Evolutionary conservation across 2,329 filamentous ascomycete species (phyloP), one percentile per base, ranked within the genome.

Genomic region (Blastomyces gilchristii): DNA sequence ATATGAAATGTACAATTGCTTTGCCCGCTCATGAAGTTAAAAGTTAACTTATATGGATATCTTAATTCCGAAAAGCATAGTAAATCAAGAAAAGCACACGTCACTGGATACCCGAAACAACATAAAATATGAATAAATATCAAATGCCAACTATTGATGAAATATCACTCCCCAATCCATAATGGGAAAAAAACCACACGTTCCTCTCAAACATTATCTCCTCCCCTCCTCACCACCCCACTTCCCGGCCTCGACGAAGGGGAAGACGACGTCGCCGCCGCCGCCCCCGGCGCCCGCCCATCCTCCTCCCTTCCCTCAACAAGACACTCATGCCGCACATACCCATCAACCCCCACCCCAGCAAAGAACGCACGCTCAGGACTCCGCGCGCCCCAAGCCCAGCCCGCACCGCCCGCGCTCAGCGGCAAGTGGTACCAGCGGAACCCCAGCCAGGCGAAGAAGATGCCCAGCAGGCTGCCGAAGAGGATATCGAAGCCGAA

Each of bases 401-500:
- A 96, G 16, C 92, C 92, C 1, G 87, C 88, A 18, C 25, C 57
- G 7, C 91, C 91, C n/a, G 83, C 81, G 25, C 79, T 80, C 66
- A 96, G 85, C 0, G 91, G 90, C 11, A 94, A 78, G 72, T 97
- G 91, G 72, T 96, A 97, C 78, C 87, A 90, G 31, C 89, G 82
- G 78, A 96, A 96, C 2, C 87, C 83, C 68, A 93, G 85, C 72
- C 87, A 86, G 25, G 89, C 84, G 47, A 84, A 84, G 54, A 86
- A 76, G 16, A 87, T 82, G 9, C 93, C 93, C 65, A 97, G 88
- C 14, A 89, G 67, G 62, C 87, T 88, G n/a, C 93, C 93, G 66
- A 89, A 90, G 2, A 97, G 77, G 67, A 97, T 89, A 67, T 97
- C 93, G 73, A 96, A 93, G n/a, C 87, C 91, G 73, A 93, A 89